Percentiles rank a stretch among this genome's conserved stretches.
phyloP scores from a whole-genome alignment of 2,329 filamentous ascomycete genomes.

The Fusarium avenaceum region DNA sequence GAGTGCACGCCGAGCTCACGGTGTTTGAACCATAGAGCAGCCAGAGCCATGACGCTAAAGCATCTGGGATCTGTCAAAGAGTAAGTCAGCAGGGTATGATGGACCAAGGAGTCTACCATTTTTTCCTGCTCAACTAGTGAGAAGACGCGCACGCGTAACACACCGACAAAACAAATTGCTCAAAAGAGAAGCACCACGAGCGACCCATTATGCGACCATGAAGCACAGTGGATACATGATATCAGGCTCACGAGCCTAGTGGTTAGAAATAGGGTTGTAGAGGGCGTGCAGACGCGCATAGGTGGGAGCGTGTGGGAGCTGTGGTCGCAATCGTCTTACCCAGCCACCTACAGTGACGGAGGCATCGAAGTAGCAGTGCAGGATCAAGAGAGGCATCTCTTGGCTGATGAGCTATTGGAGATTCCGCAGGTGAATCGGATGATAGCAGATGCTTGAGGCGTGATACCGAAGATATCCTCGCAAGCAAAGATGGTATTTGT shows the following conservation, averaged over 20 bases:
- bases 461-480: constrained; percentile 34
- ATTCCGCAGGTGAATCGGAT: constrained; percentile 41
- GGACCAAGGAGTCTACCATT: constrained; percentile 35
- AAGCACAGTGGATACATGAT: constrained; percentile 53
- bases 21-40: constrained; percentile 40
- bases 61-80: constrained; percentile 39
- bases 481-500: constrained; percentile 16
- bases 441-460: constrained; percentile 32
- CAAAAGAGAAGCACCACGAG: constrained; percentile 48
- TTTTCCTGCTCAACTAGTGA: constrained; percentile 28
- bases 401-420: constrained; percentile 40
- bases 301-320: constrained; percentile 43
- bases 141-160: constrained; percentile 53
- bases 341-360: constrained; percentile 46
- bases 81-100: constrained; percentile 42
- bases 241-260: constrained; percentile 47
- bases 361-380: constrained; percentile 22
- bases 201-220: constrained; percentile 54
- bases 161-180: constrained; percentile 54
- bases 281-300: constrained; percentile 42
- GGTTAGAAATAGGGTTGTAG: constrained; percentile 37
- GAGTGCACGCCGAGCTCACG: constrained; percentile 42
- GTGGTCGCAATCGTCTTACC: constrained; percentile 38
- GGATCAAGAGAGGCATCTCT: constrained; percentile 38
- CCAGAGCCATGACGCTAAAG: constrained; percentile 42